Evolutionary conservation across 2,329 filamentous ascomycete genomes (phyloP).

Genomic region (Remersonia thermophila): DNA sequence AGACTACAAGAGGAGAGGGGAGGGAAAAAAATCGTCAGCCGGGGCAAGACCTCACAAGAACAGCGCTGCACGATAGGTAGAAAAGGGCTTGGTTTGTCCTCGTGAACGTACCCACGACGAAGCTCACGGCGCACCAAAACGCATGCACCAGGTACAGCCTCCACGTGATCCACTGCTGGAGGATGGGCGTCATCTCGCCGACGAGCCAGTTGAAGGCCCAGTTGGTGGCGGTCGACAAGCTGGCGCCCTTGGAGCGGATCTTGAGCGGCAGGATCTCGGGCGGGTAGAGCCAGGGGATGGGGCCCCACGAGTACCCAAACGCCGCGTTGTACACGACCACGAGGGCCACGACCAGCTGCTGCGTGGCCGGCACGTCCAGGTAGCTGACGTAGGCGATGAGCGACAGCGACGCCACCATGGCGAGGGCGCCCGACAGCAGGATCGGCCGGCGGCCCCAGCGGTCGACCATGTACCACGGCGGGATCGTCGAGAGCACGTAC

Average conservation of each 20-base stretch:
- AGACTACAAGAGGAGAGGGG: constrained; percentile 46
- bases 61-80: too few relatives aligned
- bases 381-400: constrained; percentile 92
- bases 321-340: constrained; percentile 98
- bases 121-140: constrained; percentile 91
- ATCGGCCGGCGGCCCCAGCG: constrained; percentile 81
- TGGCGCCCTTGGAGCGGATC: constrained; percentile 93
- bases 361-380: constrained; percentile 67
- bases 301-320: constrained; percentile 91
- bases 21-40: too few relatives aligned
- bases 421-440: constrained; percentile 74
- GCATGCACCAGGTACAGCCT: constrained; percentile 88
- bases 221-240: constrained; percentile 88
- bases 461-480: constrained; percentile 95
- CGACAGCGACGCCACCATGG: constrained; percentile 81
- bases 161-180: constrained; percentile 90
- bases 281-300: constrained; percentile 95
- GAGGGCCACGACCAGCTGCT: constrained; percentile 76
- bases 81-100: too few relatives aligned
- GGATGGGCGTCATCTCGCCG: constrained; percentile 83
- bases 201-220: constrained; percentile 99
- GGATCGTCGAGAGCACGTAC: constrained; percentile 83
- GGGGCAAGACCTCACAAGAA: too few relatives aligned
- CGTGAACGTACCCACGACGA: constrained; percentile 78
- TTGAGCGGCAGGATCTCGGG: constrained; percentile 96